Evolutionary conservation across 805 yeast species (phyloP).

Genomic region (Babjeviella inositovora): DNA sequence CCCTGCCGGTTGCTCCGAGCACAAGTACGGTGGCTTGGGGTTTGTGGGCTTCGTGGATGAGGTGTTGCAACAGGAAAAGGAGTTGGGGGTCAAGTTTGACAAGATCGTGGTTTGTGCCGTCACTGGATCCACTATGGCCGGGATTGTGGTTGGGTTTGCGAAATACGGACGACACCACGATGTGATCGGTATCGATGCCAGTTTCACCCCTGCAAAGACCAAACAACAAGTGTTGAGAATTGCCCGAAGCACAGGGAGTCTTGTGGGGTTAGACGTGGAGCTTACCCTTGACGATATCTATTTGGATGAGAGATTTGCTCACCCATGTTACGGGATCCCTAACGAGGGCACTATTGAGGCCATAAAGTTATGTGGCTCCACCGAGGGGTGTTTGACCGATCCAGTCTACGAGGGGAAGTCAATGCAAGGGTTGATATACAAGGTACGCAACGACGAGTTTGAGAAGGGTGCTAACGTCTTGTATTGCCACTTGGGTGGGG

Average conservation of each 20-base stretch:
- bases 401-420: conserved; percentile 19
- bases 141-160: conserved; percentile 15
- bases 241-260: conserved; percentile 12
- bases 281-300: conserved; percentile 9
- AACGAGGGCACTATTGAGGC: conserved; percentile 17
- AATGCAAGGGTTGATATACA: conserved; percentile 13
- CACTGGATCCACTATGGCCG: conserved; percentile 16
- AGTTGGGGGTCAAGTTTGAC: conserved; percentile 13
- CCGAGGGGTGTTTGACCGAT: conserved; percentile 17
- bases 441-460: conserved; percentile 9
- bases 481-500: conserved; percentile 14
- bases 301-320: conserved; percentile 13
- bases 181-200: conserved; percentile 17
- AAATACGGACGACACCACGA: conserved; percentile 13
- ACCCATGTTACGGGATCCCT: conserved; percentile 15
- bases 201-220: conserved; percentile 16
- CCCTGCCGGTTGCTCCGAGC: conserved; percentile 19
- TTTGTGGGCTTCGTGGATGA: conserved; percentile 17
- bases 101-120: conserved; percentile 17
- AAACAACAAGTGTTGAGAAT: conserved; percentile 14
- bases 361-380: conserved; percentile 13
- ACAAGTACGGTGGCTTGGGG: conserved; percentile 16
- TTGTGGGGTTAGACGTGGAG: conserved; percentile 10
- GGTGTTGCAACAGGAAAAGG: conserved; percentile 13
- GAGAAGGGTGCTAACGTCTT: conserved; percentile 11